Conservation (phyloP, 441 rosid species). For the Pelargonium cotyledonis region DNA sequence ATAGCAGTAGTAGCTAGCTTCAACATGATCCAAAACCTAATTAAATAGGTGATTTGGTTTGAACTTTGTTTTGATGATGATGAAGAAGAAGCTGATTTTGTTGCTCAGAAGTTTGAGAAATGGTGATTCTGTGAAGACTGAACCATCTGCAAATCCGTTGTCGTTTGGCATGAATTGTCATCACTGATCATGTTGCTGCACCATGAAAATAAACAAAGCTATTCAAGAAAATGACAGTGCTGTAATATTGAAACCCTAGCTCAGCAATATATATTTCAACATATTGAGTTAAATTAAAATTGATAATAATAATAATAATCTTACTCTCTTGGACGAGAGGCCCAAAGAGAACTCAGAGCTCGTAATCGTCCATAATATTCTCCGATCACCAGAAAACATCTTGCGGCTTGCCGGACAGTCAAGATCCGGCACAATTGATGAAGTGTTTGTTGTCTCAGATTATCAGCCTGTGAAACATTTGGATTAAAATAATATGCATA, state of each 20-base stretch:
- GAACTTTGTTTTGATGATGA: too few species aligned
- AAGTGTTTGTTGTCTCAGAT: conserved; percentile 66
- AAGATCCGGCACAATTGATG: conserved; percentile 54
- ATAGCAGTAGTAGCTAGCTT: too few species aligned
- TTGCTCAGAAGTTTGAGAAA: conserved; percentile 56
- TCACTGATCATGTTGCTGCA: conserved; percentile 54
- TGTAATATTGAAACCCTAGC: neutral
- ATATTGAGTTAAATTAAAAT: neutral
- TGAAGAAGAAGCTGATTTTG: too few species aligned
- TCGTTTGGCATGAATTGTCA: conserved; percentile 71
- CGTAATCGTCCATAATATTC: conserved; percentile 61
- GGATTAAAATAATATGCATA: conserved; percentile 10
- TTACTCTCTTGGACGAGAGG: conserved; percentile 66
- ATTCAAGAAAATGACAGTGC: neutral
- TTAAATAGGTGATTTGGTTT: too few species aligned
- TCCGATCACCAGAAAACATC: conserved; percentile 60
- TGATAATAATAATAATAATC: conserved; percentile 9
- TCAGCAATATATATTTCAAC: neutral
- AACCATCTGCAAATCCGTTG: conserved; percentile 67
- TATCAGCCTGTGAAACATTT: conserved; percentile 45
- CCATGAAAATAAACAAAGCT: neutral
- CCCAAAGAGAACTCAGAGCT: conserved; percentile 66
- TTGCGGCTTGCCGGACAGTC: conserved; percentile 56
- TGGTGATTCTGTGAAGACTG: conserved; percentile 56
- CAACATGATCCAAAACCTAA: too few species aligned